phyloP scores from a whole-genome alignment of 2,329 filamentous ascomycete species.

The Colletotrichum melonis region DNA sequence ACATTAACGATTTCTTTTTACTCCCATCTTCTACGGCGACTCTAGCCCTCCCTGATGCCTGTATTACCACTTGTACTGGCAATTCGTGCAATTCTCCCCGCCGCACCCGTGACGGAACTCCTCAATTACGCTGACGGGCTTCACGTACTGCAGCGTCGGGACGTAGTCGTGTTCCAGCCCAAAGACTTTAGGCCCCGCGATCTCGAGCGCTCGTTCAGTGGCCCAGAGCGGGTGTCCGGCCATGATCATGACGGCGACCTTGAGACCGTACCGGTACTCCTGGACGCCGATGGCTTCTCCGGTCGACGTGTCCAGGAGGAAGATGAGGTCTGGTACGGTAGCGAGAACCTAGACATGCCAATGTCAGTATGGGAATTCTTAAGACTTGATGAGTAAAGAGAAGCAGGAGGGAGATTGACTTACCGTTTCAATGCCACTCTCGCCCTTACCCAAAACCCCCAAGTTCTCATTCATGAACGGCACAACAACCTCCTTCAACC shows the following conservation, averaged over 20 bases:
- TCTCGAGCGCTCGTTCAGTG: conserved; percentile 37
- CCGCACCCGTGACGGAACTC: conserved; percentile 19
- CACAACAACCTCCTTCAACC: conserved; percentile 35
- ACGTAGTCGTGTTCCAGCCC: conserved; percentile 35
- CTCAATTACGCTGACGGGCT: conserved; percentile 36
- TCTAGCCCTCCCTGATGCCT: not conserved
- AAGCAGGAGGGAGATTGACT: not conserved
- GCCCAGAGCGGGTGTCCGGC: conserved; percentile 25
- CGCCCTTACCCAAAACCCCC: conserved; percentile 33
- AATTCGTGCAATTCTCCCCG: not conserved
- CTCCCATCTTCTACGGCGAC: not conserved
- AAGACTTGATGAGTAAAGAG: no score
- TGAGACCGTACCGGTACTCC: conserved; percentile 47
- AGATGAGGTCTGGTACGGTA: conserved; percentile 54
- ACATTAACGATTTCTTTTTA: not conserved
- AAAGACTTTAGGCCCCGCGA: conserved; percentile 38
- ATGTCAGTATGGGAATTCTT: not conserved
- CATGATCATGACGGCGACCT: conserved; percentile 39
- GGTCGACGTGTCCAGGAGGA: conserved; percentile 49
- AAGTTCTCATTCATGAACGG: conserved; percentile 39
- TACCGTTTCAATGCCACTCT: conserved; percentile 39
- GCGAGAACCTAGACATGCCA: conserved; percentile 43
- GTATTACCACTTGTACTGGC: not conserved
- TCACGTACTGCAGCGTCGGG: conserved; percentile 24
- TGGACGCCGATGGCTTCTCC: conserved; percentile 51